Conservation (phyloP, 2,329 filamentous ascomycete species). For the Alternaria dauci region DNA sequence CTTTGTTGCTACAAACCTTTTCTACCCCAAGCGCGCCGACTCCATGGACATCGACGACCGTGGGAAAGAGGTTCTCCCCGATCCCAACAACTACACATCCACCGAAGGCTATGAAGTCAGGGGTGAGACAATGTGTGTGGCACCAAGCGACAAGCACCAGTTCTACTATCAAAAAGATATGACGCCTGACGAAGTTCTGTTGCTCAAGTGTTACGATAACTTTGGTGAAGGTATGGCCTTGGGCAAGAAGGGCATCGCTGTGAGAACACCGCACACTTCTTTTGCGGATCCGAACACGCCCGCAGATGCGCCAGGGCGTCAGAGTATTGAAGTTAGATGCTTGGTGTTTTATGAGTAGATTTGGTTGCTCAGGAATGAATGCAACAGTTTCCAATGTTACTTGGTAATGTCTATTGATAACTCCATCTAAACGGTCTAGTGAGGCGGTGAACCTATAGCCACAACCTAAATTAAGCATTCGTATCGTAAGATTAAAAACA, state of each 20-base stretch:
- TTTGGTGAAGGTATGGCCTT: constrained; percentile 53
- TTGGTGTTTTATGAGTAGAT: constrained; percentile 66
- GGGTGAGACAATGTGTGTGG: constrained; percentile 70
- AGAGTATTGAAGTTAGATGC: constrained; percentile 72
- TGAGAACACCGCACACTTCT: constrained; percentile 73
- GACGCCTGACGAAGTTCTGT: constrained; percentile 64
- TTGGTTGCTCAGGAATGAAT: not conserved
- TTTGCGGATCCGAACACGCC: constrained; percentile 63
- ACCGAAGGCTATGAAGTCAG: constrained; percentile 68
- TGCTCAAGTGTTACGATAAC: constrained; percentile 62
- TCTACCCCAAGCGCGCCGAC: constrained; percentile 62
- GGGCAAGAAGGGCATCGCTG: constrained; percentile 52
- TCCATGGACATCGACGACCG: constrained; percentile 61
- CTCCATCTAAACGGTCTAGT: not conserved
- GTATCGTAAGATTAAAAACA: not conserved
- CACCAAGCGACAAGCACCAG: constrained; percentile 65
- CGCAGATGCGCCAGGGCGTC: constrained; percentile 58
- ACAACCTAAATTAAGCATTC: not conserved
- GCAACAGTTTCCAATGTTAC: not conserved
- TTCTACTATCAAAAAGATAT: constrained; percentile 75
- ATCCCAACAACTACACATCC: constrained; percentile 56
- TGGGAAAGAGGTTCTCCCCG: constrained; percentile 65
- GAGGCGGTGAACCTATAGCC: not conserved
- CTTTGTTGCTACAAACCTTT: constrained; percentile 67
- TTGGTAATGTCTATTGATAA: not conserved